phyloP scores from a whole-genome alignment of 768 basidiomycete genomes.

The Calvatia gigantea region DNA sequence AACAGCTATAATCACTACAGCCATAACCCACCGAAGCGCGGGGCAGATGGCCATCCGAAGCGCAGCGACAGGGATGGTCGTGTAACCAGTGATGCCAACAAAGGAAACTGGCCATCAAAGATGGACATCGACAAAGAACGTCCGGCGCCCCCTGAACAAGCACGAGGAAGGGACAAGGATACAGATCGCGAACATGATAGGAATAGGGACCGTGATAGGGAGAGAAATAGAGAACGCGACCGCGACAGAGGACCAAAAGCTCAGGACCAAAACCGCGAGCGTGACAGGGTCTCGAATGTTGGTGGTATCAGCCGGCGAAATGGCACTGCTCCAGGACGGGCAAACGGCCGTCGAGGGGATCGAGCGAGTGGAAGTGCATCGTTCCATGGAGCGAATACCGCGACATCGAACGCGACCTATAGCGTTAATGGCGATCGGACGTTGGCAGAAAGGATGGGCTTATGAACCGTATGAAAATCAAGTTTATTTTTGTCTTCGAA shows the following conservation, averaged over 20 bases:
- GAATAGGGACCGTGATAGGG: slow-evolving; percentile 31
- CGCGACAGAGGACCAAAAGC: slow-evolving; percentile 22
- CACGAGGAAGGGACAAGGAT: slow-evolving; percentile 9
- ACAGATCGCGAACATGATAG: slow-evolving; percentile 28
- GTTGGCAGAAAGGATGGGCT: slow-evolving; percentile 82
- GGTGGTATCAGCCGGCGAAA: slow-evolving; percentile 1
- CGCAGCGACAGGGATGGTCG: slow-evolving; percentile 12
- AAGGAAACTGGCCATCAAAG: slow-evolving; percentile 23
- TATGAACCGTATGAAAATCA: slow-evolving; percentile 34
- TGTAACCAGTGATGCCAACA: slow-evolving; percentile 6
- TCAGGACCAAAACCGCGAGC: slow-evolving; percentile 21
- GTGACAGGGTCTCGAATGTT: slow-evolving; percentile 20
- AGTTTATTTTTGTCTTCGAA: slow-evolving; percentile 8
- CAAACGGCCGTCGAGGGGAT: slow-evolving; percentile 21
- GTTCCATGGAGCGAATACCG: slow-evolving; percentile 26
- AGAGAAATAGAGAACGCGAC: slow-evolving; percentile 25
- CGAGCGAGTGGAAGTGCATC: slow-evolving; percentile 28
- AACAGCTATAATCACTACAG: slow-evolving; percentile 11
- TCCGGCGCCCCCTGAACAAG: slow-evolving; percentile 30
- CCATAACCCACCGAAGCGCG: slow-evolving; percentile 13
- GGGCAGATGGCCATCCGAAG: slow-evolving; percentile 4
- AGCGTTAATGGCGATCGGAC: slow-evolving; percentile 61
- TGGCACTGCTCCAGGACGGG: slow-evolving; percentile 5
- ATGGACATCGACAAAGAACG: slow-evolving; percentile 61
- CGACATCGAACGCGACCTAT: slow-evolving; percentile 30